Evolutionary conservation across 2,329 filamentous ascomycete genomes (phyloP).

Genomic region (Hypoxylon rubiginosum): DNA sequence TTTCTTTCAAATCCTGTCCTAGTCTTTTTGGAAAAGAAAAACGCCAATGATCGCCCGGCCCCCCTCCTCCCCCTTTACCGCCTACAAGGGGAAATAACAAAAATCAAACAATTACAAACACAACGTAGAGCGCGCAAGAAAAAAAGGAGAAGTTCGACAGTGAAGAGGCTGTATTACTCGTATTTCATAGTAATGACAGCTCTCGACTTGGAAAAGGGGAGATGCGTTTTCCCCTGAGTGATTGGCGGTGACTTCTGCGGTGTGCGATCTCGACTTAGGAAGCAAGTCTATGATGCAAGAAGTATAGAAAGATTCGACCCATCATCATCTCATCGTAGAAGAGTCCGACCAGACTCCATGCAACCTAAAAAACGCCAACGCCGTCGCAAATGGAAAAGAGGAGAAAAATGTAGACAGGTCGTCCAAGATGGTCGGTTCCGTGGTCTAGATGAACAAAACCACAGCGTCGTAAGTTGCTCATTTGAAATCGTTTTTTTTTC

Average conservation of each 20-base stretch:
- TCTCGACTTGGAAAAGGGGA: constrained; percentile 19
- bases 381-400: constrained; percentile 42
- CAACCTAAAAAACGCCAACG: constrained; percentile 48
- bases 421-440: constrained; percentile 19
- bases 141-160: constrained; percentile 13
- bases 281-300: constrained; percentile 45
- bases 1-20: constrained; percentile 33
- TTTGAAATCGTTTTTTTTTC: constrained; percentile 46
- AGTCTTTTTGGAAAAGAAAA: constrained; percentile 27
- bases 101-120: constrained; percentile 11
- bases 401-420: constrained; percentile 25
- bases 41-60: constrained; percentile 28
- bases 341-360: constrained; percentile 44
- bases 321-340: constrained; percentile 50
- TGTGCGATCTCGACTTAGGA: constrained; percentile 35
- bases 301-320: constrained; percentile 37
- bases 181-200: constrained; percentile 26
- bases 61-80: background rate
- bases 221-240: constrained; percentile 16
- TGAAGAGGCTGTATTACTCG: constrained; percentile 19
- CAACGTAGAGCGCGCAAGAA: constrained; percentile 21
- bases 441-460: constrained; percentile 32
- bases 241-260: constrained; percentile 25
- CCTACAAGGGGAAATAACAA: constrained; percentile 21
- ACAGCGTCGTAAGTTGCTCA: constrained; percentile 47